Conservation (phyloP, 139 green algal genomes). For the Chlamydomonas incerta region DNA sequence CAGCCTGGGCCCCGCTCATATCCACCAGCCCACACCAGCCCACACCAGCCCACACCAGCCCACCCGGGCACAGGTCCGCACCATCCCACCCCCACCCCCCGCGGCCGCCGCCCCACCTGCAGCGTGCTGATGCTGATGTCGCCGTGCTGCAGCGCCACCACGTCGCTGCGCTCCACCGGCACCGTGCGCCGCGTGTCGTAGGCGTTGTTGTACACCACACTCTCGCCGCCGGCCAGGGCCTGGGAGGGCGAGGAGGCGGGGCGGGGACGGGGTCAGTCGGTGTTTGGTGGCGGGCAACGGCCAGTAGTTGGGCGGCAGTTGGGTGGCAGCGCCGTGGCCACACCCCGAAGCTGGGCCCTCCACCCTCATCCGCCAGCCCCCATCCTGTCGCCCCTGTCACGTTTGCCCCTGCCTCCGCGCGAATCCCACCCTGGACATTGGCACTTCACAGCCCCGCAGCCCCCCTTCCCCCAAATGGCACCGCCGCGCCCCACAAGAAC, state of each 20-base stretch:
- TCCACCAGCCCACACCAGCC: no score
- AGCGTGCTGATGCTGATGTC: slow-evolving; percentile 16
- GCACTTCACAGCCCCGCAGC: no score
- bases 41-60: no score
- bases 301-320: no score
- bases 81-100: no score
- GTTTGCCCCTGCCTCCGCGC: no score
- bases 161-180: slow-evolving; percentile 24
- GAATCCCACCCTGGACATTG: no score
- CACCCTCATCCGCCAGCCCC: not conserved
- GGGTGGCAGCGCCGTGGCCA: not conserved
- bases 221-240: not conserved
- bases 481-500: no score
- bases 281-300: not conserved
- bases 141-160: slow-evolving; percentile 20
- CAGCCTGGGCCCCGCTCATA: no score
- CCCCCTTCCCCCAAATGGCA: no score
- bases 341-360: not conserved
- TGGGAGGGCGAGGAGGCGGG: not conserved
- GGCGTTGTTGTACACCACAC: slow-evolving; percentile 37
- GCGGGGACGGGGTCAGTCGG: not conserved
- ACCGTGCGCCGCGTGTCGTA: slow-evolving; percentile 22
- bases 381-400: no score
- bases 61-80: no score
- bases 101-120: not conserved